phyloP scores from a whole-genome alignment of 2,329 filamentous ascomycete genomes.

The Alternaria dauci region DNA sequence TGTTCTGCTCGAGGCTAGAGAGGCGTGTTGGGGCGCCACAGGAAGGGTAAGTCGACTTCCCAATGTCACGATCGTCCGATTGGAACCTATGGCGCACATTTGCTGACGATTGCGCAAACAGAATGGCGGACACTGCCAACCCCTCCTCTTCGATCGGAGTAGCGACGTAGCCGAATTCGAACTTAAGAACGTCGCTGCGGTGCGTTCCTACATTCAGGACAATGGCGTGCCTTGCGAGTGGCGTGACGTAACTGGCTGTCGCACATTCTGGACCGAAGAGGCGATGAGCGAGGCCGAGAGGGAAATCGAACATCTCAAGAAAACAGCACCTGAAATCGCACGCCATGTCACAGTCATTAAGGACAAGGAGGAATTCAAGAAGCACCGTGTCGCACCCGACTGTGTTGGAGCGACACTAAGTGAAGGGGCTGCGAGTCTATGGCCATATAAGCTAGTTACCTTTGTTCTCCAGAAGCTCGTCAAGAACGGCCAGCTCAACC shows the following conservation, averaged over 20 bases:
- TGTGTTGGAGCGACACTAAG: constrained; percentile 72
- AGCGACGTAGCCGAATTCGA: constrained; percentile 75
- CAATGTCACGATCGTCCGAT: neutral
- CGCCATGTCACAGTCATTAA: constrained; percentile 51
- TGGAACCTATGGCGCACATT: neutral
- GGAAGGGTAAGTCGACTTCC: constrained; percentile 66
- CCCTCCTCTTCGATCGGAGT: constrained; percentile 68
- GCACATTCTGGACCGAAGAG: constrained; percentile 66
- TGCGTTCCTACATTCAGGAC: constrained; percentile 65
- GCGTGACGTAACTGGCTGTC: constrained; percentile 68
- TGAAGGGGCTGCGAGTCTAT: constrained; percentile 71
- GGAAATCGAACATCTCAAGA: constrained; percentile 61
- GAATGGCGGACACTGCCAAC: constrained; percentile 74
- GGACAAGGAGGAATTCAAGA: constrained; percentile 56
- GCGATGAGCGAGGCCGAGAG: constrained; percentile 63
- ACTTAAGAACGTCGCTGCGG: constrained; percentile 69
- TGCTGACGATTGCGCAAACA: constrained; percentile 30
- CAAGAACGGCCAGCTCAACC: constrained; percentile 65
- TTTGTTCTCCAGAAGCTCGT: constrained; percentile 72
- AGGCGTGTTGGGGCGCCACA: constrained; percentile 84
- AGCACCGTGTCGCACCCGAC: constrained; percentile 56
- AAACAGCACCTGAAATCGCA: constrained; percentile 66
- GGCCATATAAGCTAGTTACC: constrained; percentile 85
- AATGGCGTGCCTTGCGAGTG: constrained; percentile 75
- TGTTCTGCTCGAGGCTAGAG: constrained; percentile 78